Evolutionary conservation across 306 rosid genomes (phyloP).

Genomic region (Prunus mongolica): DNA sequence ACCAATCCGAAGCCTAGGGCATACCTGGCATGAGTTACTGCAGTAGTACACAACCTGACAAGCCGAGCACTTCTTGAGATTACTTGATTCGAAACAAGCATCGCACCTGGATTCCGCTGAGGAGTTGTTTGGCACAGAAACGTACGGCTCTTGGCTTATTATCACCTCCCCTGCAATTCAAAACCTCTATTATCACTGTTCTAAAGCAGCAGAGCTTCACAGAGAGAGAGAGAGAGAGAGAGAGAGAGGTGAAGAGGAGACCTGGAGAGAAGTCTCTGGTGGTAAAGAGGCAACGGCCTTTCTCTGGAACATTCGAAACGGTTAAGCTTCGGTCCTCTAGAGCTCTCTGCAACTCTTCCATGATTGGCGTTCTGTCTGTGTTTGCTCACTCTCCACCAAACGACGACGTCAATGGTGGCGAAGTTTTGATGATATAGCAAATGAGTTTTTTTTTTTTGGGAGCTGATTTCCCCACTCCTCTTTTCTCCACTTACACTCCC

Average conservation of each 20-base stretch:
- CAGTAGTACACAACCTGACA: constrained; percentile 68
- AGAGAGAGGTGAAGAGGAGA: constrained; percentile 13
- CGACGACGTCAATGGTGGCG: neutral
- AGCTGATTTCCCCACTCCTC: too few relatives aligned
- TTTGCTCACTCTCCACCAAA: neutral
- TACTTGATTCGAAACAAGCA: constrained; percentile 48
- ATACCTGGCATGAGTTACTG: constrained; percentile 61
- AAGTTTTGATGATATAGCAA: neutral
- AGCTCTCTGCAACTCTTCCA: constrained; percentile 62
- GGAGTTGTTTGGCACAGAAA: constrained; percentile 64
- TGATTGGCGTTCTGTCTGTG: constrained; percentile 12
- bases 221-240: constrained; percentile 4
- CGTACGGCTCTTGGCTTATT: constrained; percentile 68
- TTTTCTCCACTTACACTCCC: too few relatives aligned
- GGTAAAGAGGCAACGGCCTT: constrained; percentile 73
- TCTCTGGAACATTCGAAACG: constrained; percentile 48
- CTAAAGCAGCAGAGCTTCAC: neutral
- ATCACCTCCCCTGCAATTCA: constrained; percentile 64
- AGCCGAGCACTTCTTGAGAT: constrained; percentile 64
- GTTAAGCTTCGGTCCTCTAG: constrained; percentile 33
- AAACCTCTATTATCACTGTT: neutral
- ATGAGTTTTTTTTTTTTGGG: neutral
- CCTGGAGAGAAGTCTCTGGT: constrained; percentile 63
- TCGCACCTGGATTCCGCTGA: constrained; percentile 49
- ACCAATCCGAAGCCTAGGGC: neutral